These are phyloP conservation scores for Dictyostelium citrinum DNA, from an alignment of 78 protist species.

Conservation along the genomic window DNA sequence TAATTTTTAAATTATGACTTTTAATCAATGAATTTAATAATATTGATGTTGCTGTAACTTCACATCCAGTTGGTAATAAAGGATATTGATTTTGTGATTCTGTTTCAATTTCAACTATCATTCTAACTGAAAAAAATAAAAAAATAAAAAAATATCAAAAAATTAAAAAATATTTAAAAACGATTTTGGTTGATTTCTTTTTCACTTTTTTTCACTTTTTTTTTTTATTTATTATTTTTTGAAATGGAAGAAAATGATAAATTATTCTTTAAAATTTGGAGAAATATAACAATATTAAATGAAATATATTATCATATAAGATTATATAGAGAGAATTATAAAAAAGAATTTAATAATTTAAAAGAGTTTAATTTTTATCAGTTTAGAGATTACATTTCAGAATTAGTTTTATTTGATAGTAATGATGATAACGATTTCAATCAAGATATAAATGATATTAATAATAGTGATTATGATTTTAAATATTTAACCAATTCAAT, in stretches of 20 bases:
- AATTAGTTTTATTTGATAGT: neutral
- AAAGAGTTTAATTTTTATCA: neutral
- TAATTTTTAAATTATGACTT: neutral
- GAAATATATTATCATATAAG: neutral
- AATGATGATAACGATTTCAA: neutral
- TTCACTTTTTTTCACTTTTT: neutral
- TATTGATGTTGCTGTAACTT: constrained; percentile 50
- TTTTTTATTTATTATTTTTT: neutral
- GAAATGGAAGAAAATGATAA: neutral
- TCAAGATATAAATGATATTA: neutral
- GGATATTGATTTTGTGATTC: constrained; percentile 51
- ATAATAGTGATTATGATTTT: neutral
- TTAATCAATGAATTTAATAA: neutral
- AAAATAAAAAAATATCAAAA: neutral
- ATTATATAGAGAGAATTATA: neutral
- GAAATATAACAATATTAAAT: neutral
- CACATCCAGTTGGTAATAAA: constrained; percentile 66
- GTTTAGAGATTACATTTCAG: neutral
- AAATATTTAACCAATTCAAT: neutral
- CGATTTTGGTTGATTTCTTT: no score
- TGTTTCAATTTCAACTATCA: neutral
- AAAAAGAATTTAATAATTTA: neutral
- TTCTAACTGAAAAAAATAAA: neutral
- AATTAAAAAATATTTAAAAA: neutral
- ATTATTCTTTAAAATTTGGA: neutral